These are phyloP conservation scores for Euphorbia neoarborescens DNA, from an alignment of 441 rosid genomes.

Conservation along the genomic window DNA sequence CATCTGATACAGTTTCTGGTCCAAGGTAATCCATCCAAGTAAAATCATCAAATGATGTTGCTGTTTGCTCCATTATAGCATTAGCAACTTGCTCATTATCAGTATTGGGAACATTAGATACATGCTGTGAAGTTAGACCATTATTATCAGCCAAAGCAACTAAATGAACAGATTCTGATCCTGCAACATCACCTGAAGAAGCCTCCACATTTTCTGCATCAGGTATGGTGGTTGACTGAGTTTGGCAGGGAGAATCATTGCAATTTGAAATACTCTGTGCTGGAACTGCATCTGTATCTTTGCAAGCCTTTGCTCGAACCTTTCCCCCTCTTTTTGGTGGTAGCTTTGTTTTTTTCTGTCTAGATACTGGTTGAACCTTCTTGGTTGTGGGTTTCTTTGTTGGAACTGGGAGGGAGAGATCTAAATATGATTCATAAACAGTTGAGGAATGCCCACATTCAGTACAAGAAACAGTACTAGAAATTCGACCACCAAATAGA, in stretches of 20 bases:
- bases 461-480: conserved; percentile 72
- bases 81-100: conserved; percentile 29
- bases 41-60: conserved; percentile 30
- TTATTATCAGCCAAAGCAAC: conserved; percentile 20
- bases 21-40: conserved; percentile 58
- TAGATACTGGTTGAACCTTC: conserved; percentile 43
- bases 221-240: conserved; percentile 21
- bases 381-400: conserved; percentile 64
- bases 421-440: conserved; percentile 74
- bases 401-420: conserved; percentile 86
- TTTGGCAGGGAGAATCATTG: conserved; percentile 22
- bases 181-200: conserved; percentile 32
- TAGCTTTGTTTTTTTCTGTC: conserved; percentile 57
- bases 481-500: conserved; percentile 73
- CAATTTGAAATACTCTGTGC: conserved; percentile 28
- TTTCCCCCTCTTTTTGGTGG: conserved; percentile 54
- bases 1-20: conserved; percentile 37
- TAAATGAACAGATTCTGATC: conserved; percentile 25
- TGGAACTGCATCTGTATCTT: conserved; percentile 32
- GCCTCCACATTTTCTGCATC: conserved; percentile 26
- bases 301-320: conserved; percentile 39
- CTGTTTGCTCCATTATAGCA: conserved; percentile 26
- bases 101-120: conserved; percentile 23
- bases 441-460: conserved; percentile 80
- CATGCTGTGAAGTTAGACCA: conserved; percentile 31